These are phyloP conservation scores for Neoboletus magnificus DNA, from an alignment of 768 basidiomycete species.

Conservation along the genomic window DNA sequence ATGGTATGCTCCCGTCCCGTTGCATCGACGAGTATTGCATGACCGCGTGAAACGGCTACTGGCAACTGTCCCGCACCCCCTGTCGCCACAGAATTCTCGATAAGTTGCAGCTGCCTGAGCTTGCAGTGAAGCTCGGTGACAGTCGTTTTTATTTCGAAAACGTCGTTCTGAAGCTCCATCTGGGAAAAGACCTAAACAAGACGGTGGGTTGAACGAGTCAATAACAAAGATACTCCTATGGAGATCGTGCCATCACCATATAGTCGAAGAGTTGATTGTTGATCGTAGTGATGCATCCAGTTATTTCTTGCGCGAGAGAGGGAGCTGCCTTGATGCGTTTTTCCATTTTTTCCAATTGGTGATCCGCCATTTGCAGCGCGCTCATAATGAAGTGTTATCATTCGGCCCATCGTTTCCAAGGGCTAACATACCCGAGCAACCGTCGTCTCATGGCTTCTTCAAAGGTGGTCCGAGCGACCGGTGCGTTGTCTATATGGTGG, in stretches of 20 bases:
- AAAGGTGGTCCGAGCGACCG: background rate
- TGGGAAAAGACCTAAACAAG: background rate
- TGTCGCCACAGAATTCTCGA: background rate
- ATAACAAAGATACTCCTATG: background rate
- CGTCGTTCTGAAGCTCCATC: background rate
- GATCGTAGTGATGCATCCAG: background rate
- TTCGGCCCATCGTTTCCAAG: too few relatives aligned
- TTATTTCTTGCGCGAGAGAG: constrained; percentile 1
- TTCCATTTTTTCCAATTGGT: background rate
- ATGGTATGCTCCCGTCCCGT: background rate
- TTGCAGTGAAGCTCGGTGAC: background rate
- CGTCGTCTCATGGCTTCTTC: background rate
- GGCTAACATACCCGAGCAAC: background rate
- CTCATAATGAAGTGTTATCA: background rate
- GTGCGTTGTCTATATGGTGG: background rate
- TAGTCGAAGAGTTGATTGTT: background rate
- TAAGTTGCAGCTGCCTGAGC: background rate
- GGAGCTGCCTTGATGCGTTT: background rate
- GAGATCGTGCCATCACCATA: background rate
- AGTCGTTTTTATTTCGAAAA: background rate
- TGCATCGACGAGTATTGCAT: constrained; percentile 1
- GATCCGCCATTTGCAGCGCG: background rate
- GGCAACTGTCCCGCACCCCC: background rate
- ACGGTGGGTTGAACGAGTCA: background rate
- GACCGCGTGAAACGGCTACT: background rate